Percentiles rank a stretch among this genome's conserved stretches.
Evolutionary conservation across 2,329 filamentous ascomycete genomes (phyloP).

Genomic region (Neonectria hederae): DNA sequence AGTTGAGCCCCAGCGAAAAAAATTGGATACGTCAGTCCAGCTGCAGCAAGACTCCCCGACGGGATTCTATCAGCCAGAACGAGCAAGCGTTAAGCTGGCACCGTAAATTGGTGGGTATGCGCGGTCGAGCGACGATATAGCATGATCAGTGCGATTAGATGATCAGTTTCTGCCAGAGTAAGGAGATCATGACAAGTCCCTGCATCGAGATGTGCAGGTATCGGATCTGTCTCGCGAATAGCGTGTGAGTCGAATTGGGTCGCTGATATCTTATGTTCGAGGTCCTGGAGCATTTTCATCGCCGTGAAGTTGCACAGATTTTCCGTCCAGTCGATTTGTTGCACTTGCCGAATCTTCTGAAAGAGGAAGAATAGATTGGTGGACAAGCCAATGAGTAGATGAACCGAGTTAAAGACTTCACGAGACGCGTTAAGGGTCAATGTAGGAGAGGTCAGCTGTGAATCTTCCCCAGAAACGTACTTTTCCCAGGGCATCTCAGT

Average conservation of each 20-base stretch:
- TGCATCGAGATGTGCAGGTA: neutral
- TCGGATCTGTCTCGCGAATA: neutral
- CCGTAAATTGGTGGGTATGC: neutral
- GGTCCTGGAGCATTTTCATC: neutral
- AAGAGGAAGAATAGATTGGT: neutral
- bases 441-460: no score
- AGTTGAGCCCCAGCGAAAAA: constrained; percentile 9
- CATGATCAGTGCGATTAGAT: constrained; percentile 20
- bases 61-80: constrained; percentile 10
- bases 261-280: neutral
- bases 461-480: neutral
- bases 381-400: constrained; percentile 14
- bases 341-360: constrained; percentile 1
- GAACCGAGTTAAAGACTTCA: neutral
- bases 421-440: neutral
- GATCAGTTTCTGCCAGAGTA: constrained; percentile 11
- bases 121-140: constrained; percentile 13
- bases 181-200: constrained; percentile 7
- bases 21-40: constrained; percentile 7
- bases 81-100: neutral
- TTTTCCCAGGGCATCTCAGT: constrained; percentile 1
- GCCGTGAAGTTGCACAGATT: neutral
- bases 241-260: neutral
- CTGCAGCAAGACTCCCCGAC: neutral
- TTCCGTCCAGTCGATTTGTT: neutral